Evolutionary conservation across 139 green algal genomes (phyloP).

Genomic region (Tetraselmis chui): DNA sequence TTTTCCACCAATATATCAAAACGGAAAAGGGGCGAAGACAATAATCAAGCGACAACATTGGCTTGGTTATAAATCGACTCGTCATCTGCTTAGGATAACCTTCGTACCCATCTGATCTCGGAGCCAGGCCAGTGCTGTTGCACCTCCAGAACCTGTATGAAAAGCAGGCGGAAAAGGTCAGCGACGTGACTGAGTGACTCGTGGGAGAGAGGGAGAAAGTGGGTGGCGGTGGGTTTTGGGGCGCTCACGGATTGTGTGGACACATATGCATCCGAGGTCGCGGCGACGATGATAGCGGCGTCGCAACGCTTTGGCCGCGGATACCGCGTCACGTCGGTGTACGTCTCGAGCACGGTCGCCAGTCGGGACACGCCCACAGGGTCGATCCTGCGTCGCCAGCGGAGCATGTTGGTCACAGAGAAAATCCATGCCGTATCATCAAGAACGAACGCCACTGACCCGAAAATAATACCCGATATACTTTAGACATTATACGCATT

Average conservation of each 20-base stretch:
- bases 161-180: no score
- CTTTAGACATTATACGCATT: no score
- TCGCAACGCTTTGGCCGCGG: slow-evolving; percentile 52
- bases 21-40: no score
- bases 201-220: neutral
- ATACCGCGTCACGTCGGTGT: slow-evolving; percentile 71
- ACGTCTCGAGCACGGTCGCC: slow-evolving; percentile 66
- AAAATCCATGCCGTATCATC: no score
- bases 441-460: no score
- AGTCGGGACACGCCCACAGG: slow-evolving; percentile 19
- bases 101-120: slow-evolving; percentile 61
- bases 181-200: no score
- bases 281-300: slow-evolving; percentile 67
- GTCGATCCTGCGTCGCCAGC: neutral
- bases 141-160: slow-evolving; percentile 41
- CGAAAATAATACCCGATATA: no score
- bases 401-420: neutral
- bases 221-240: neutral
- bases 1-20: no score
- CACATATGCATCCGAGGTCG: slow-evolving; percentile 48
- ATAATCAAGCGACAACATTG: no score
- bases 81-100: no score
- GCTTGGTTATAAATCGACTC: no score
- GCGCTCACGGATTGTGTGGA: neutral
- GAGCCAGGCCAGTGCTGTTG: slow-evolving; percentile 47